phyloP scores from a whole-genome alignment of 2,329 filamentous ascomycete species.

The Arthrobotrys pseudoclavata region DNA sequence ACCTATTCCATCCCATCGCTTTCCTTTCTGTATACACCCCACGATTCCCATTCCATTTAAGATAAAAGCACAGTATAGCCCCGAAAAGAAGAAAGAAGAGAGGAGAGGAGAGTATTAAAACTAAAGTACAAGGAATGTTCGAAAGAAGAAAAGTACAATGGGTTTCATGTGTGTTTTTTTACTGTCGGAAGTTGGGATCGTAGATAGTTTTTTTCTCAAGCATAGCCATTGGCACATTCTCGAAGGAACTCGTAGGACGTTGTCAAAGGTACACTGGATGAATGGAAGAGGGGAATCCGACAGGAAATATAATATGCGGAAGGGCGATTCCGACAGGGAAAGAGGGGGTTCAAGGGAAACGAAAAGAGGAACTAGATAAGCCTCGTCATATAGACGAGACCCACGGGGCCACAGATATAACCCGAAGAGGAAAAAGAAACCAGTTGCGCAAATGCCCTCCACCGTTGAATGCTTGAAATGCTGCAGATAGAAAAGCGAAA shows the following conservation, averaged over 20 bases:
- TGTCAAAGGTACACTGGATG: slow-evolving; percentile 12
- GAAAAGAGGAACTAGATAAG: slow-evolving; percentile 7
- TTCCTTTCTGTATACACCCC: slow-evolving; percentile 3
- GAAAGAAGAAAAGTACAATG: not conserved
- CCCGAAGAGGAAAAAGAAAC: slow-evolving; percentile 36
- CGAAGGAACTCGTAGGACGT: slow-evolving; percentile 41
- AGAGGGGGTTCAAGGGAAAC: not conserved
- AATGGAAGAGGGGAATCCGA: not conserved
- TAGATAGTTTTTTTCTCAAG: not conserved
- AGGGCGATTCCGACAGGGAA: slow-evolving; percentile 20
- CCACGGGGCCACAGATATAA: not conserved
- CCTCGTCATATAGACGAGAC: not conserved
- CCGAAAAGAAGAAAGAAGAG: slow-evolving; percentile 18
- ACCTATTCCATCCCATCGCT: not conserved
- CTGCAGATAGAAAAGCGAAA: slow-evolving; percentile 53
- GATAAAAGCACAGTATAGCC: slow-evolving; percentile 13
- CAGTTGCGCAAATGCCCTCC: slow-evolving; percentile 42
- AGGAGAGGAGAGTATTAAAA: slow-evolving; percentile 26
- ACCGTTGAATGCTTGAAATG: slow-evolving; percentile 56
- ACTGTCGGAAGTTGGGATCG: not conserved
- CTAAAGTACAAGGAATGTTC: not conserved
- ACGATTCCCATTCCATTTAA: not conserved
- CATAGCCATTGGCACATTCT: slow-evolving; percentile 22
- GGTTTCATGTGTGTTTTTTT: slow-evolving; percentile 2
- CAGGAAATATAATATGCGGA: slow-evolving; percentile 11